Conservation (phyloP, 371 early-diverging fungal species). For the Nosema muscidifuracis region DNA sequence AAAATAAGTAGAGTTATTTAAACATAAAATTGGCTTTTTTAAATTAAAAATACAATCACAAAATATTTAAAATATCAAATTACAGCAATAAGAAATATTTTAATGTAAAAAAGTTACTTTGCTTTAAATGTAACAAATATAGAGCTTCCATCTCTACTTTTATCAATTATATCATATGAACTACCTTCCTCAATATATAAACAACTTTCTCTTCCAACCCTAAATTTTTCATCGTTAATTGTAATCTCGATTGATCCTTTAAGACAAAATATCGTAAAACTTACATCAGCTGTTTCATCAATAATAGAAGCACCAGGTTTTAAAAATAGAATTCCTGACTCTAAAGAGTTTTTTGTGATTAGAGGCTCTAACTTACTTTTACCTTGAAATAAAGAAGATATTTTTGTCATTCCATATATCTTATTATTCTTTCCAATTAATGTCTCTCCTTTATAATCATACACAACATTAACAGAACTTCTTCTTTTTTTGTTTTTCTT, state of each 20-base stretch:
- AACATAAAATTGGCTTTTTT: too few relatives aligned
- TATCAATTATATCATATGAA: slow-evolving; percentile 23
- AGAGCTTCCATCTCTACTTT: slow-evolving; percentile 9
- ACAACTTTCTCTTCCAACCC: slow-evolving; percentile 39
- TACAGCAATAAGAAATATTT: too few relatives aligned
- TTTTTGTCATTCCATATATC: slow-evolving; percentile 5
- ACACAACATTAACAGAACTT: background rate
- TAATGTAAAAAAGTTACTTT: too few relatives aligned
- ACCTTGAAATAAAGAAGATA: background rate
- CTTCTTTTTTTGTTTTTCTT: background rate
- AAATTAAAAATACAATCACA: too few relatives aligned
- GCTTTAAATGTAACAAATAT: slow-evolving; percentile 37
- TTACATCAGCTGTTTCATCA: slow-evolving; percentile 28
- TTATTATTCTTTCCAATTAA: background rate
- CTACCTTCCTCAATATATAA: slow-evolving; percentile 33
- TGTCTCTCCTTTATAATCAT: background rate
- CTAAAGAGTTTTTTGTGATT: slow-evolving; percentile 11
- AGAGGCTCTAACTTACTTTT: slow-evolving; percentile 33
- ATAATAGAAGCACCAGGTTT: slow-evolving; percentile 35
- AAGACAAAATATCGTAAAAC: slow-evolving; percentile 46
- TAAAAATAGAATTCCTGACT: slow-evolving; percentile 45
- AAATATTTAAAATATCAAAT: too few relatives aligned
- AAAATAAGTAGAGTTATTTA: too few relatives aligned
- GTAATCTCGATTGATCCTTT: slow-evolving; percentile 43
- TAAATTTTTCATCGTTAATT: slow-evolving; percentile 1